Evolutionary conservation across 805 yeast genomes (phyloP), one percentile per base, ranked within the genome.

Genomic region (Starmerella kuoi): DNA sequence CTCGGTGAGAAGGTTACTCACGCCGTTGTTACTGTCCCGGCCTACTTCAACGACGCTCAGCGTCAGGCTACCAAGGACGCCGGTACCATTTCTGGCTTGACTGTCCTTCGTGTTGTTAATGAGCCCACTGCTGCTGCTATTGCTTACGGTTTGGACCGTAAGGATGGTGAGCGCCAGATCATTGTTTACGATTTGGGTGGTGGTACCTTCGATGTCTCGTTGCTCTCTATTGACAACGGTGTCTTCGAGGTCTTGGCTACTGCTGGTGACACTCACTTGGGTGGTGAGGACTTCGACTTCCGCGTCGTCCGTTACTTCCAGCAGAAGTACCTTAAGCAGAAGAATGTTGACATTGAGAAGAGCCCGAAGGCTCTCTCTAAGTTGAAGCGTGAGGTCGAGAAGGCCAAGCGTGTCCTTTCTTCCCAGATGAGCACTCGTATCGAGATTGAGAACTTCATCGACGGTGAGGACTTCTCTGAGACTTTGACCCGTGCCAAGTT

Each of bases 101-200:
- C 79, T 62, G 84, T 83, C 51, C 69, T 83, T 65, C 79, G 94
- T 72, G 83, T 83, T 55, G 88, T 83, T 49, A 83, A 83, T 63
- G 94, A 83, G 71, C 94, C 94, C 57, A 86, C 96, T 47, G 96
- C 96, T 36, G 96, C 96, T 54, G 96, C 96, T 42, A 84, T 86
- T 65, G 96, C 96, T 51, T 86, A 86, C 67, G 96, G 96, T 61
- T 71, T 87, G 55, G 94, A 84, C 63, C 72, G 62, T 61, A 72
- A 76, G 48, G 79, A 77, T 30, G 80, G 74, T 51, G 96, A 86
- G 67, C 82, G 81, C 58, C 87, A 86, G 65, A 84, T 86, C 53
- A 76, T 86, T 59, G 93, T 86, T 44, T 86, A 83, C 64, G 96
- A 86, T 66, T 74, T 86, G 57, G 96, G 96, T 74, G 96, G 96